Base-by-base conservation (phyloP, 352 stramenopile genomes). In the Phytopythium oedochilum region DNA sequence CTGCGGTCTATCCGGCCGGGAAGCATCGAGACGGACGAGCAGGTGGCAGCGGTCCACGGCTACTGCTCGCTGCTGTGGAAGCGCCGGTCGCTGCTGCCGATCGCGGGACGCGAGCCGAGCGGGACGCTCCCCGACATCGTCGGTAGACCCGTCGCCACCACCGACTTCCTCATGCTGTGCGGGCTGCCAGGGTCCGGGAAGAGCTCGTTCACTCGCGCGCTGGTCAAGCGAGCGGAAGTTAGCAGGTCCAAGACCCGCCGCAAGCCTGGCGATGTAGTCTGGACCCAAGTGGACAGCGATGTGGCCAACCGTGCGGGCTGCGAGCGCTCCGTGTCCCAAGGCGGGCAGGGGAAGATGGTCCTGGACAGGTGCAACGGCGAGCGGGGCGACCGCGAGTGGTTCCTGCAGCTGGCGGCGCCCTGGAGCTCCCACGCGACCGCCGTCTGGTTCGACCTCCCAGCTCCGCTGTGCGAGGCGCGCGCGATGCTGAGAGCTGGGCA, bases 21-120 rank as follows among this genome's bases (percentile, higher is more conserved):
- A 0, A 88, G 73, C 42, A 74, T 88, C 38, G 78, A 86, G 47
- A 86, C 75, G 20, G 57, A 69, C 17, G 68, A 72, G 53, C 78
- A 88, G 38, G 78, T 86, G 53, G 55, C 65, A 2, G 64, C 68
- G 1, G 73, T 86, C 15, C 46, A 56, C 5, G 47, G 61, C 0
- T 86, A 86, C 50, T 84, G 64, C 25, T 86, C 75, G 15, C 44
- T 77, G 17, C 63, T 88, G 5, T 88, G 72, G 73, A 84, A 86
- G 49, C 75, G 78, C 15, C 66, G 64, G 54, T 60, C 56, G 0
- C 56, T 85, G 3, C 64, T 83, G 3, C 64, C 71, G 9, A 36
- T 18, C 12, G 17, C 57, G 1, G 47, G 74, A 7, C 20, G 35
- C 2, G 73, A 88, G 31, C 66, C 66, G 20, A 29, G 56, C 25